Conservation (phyloP, 768 basidiomycete species). For the Auriscalpium vulgare region DNA sequence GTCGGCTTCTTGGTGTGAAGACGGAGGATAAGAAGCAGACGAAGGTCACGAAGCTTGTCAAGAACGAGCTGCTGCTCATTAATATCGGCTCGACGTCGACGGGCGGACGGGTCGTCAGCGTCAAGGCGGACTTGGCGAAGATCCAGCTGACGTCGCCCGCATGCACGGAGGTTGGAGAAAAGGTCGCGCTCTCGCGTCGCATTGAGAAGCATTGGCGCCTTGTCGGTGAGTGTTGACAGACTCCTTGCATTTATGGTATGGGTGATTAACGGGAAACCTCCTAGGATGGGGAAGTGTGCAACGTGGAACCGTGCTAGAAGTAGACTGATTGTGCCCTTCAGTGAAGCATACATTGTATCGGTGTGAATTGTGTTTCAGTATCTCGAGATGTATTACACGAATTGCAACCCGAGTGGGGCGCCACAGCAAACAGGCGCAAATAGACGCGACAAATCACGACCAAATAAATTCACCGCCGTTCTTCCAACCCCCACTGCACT, state of each 20-base stretch:
- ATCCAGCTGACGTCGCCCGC: conserved; percentile 91
- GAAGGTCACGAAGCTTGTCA: conserved; percentile 85
- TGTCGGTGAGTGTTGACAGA: conserved; percentile 56
- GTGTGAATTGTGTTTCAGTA: no score
- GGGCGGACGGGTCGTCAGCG: conserved; percentile 88
- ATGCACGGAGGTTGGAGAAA: conserved; percentile 95
- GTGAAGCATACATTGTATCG: no score
- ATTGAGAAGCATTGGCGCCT: conserved; percentile 99
- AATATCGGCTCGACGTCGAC: conserved; percentile 98
- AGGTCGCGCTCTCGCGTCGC: conserved; percentile 88
- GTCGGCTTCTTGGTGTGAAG: conserved; percentile 94
- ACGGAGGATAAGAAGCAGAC: conserved; percentile 99
- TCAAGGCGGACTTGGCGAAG: conserved; percentile 92
- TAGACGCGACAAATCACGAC: not conserved
- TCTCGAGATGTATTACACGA: no score
- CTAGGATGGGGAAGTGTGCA: conserved; percentile 74
- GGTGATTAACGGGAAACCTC: not conserved
- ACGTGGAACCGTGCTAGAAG: conserved; percentile 74
- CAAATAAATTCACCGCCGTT: not conserved
- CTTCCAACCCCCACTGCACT: not conserved
- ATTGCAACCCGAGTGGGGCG: not conserved
- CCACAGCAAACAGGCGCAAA: not conserved
- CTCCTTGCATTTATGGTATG: not conserved
- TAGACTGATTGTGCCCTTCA: conserved; percentile 36
- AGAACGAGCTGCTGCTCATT: conserved; percentile 89